These are phyloP conservation scores for Mycosarcoma maydis DNA, from an alignment of 1,284 basidiomycete species.

Conservation along the genomic window DNA sequence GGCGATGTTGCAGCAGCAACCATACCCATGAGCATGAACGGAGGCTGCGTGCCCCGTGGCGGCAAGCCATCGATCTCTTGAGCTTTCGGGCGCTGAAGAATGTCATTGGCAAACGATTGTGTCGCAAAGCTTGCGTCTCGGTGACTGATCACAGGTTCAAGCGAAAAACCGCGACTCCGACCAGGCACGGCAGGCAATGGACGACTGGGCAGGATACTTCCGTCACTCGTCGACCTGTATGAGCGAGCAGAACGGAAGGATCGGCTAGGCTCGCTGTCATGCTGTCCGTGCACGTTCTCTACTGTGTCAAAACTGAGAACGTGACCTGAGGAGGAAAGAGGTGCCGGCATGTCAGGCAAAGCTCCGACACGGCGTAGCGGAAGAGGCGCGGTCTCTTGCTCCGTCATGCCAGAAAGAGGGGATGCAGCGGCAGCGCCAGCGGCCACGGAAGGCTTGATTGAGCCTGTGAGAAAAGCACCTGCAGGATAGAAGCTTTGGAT, in stretches of 20 bases:
- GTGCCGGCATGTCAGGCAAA: conserved; percentile 7
- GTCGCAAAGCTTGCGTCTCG: conserved; percentile 16
- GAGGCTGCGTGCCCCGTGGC: background rate
- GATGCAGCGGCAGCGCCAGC: no score
- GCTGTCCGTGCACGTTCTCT: background rate
- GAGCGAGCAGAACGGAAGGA: conserved; percentile 11
- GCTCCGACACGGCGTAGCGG: conserved; percentile 15
- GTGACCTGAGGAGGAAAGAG: background rate
- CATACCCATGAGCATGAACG: conserved; percentile 26
- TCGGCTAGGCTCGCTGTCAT: conserved; percentile 1
- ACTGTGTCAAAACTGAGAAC: background rate
- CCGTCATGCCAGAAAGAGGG: conserved; percentile 10
- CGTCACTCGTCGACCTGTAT: conserved; percentile 23
- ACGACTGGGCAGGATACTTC: conserved; percentile 6
- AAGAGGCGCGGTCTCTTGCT: conserved; percentile 2
- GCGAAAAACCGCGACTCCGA: conserved; percentile 7
- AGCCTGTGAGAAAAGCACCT: background rate
- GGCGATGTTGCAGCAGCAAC: conserved; percentile 17
- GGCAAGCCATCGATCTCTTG: conserved; percentile 11
- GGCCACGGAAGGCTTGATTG: background rate
- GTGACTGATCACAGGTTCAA: conserved; percentile 4
- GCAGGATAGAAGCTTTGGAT: conserved; percentile 16
- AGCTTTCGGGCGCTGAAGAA: no score
- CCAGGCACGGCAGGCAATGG: conserved; percentile 7
- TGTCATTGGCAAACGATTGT: no score